A percentile compares a stretch with the other conserved stretches of the same genome.
Conservation (phyloP, 257 asterid species). For the Solanum pennellii region DNA sequence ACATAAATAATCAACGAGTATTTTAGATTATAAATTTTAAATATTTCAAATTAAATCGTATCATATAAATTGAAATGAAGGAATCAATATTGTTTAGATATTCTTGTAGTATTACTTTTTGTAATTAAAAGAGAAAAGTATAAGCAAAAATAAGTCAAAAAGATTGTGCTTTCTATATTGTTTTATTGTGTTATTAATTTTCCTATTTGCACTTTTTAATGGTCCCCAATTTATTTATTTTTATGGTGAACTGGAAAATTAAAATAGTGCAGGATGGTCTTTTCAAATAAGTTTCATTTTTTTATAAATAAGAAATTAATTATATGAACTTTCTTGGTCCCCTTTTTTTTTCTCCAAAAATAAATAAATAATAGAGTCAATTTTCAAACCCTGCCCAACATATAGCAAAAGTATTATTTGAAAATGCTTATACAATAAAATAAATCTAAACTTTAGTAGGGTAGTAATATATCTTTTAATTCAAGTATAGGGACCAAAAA, state of each 20-base stretch:
- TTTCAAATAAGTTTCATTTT: background rate
- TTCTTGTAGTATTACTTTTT: background rate
- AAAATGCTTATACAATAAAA: background rate
- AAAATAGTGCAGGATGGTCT: background rate
- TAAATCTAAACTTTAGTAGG: background rate
- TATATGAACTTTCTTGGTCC: background rate
- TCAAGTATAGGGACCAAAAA: background rate
- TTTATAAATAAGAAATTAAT: background rate
- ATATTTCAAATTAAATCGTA: too few species aligned
- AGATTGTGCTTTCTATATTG: background rate
- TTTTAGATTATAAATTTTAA: background rate
- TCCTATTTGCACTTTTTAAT: constrained; percentile 1
- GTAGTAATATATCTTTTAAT: background rate
- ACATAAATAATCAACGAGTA: background rate
- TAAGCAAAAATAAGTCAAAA: background rate
- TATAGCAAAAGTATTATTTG: background rate
- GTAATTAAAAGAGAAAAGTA: background rate
- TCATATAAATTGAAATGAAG: too few species aligned
- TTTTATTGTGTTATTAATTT: background rate
- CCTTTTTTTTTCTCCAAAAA: background rate
- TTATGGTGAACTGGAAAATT: background rate
- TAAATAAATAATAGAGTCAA: background rate
- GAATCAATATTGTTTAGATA: background rate
- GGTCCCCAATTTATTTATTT: background rate
- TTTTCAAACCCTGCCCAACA: background rate